A percentile compares a stretch with the other conserved stretches of the same genome.
These are phyloP conservation scores for Crassisporium funariophilum DNA, from an alignment of 768 basidiomycete genomes.

Conservation along the genomic window DNA sequence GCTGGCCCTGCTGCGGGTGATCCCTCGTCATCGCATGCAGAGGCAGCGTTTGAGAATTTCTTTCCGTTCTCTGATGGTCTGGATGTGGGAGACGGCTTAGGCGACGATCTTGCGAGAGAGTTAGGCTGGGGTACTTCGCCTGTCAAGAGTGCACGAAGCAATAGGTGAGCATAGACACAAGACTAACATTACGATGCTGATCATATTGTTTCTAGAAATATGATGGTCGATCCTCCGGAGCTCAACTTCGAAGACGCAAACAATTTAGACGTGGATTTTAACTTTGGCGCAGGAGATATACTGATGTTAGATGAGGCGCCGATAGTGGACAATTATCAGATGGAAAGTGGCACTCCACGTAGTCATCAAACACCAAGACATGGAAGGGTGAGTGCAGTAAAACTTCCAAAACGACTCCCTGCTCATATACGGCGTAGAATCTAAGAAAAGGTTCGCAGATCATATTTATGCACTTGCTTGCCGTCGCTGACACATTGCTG, in stretches of 20 bases:
- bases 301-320: background rate
- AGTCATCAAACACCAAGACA: background rate
- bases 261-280: slow-evolving; percentile 13
- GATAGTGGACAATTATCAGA: background rate
- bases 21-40: slow-evolving; percentile 59
- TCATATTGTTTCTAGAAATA: slow-evolving; percentile 1
- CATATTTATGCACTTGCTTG: background rate
- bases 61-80: slow-evolving; percentile 54
- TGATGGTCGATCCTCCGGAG: slow-evolving; percentile 22
- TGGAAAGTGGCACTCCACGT: background rate
- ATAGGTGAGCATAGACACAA: slow-evolving; percentile 7
- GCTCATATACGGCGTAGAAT: background rate
- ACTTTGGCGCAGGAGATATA: slow-evolving; percentile 6
- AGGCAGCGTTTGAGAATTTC: slow-evolving; percentile 53
- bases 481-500: background rate
- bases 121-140: slow-evolving; percentile 65
- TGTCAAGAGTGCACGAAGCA: slow-evolving; percentile 22
- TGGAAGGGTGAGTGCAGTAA: background rate
- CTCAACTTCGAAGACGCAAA: slow-evolving; percentile 25
- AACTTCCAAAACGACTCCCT: too few species aligned
- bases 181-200: background rate
- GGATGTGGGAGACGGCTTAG: slow-evolving; percentile 57
- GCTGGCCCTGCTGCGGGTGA: slow-evolving; percentile 24
- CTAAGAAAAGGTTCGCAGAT: slow-evolving; percentile 11
- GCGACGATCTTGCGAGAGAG: slow-evolving; percentile 75